Conservation (phyloP, 2,329 filamentous ascomycete species). For the Aspergillus costaricaensis region DNA sequence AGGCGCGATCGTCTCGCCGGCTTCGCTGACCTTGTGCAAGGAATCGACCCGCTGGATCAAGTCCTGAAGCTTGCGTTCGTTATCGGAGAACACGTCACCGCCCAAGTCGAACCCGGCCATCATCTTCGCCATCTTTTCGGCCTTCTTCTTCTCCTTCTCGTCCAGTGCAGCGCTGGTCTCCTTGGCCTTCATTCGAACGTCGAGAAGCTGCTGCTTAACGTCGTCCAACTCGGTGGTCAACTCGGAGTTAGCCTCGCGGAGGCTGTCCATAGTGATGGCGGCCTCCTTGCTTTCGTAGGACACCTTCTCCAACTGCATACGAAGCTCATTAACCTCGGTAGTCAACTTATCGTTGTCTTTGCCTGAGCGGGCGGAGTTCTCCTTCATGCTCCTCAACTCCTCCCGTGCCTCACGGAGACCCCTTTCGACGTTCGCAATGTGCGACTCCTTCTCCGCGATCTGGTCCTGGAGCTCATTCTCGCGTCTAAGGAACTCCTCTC, state of each 20-base stretch:
- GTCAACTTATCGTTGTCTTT: constrained; percentile 89
- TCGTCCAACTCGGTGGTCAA: constrained; percentile 90
- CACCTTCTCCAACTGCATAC: constrained; percentile 95
- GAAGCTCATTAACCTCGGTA: constrained; percentile 85
- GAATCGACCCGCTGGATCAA: constrained; percentile 81
- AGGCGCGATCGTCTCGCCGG: constrained; percentile 76
- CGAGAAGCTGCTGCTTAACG: constrained; percentile 90
- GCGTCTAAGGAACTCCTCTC: constrained; percentile 89
- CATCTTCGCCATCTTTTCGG: constrained; percentile 99
- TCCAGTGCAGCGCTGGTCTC: constrained; percentile 87
- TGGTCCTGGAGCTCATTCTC: constrained; percentile 98
- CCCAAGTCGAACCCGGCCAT: constrained; percentile 98
- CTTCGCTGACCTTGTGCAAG: constrained; percentile 72
- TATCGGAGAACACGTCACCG: constrained; percentile 88
- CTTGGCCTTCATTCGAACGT: constrained; percentile 95
- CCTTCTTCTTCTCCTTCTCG: constrained; percentile 98
- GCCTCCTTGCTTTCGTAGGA: constrained; percentile 96
- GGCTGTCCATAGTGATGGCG: constrained; percentile 93
- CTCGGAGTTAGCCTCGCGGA: constrained; percentile 94
- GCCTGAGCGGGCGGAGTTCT: constrained; percentile 77
- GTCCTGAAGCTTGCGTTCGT: constrained; percentile 80
- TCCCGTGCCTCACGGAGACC: constrained; percentile 79
- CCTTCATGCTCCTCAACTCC: constrained; percentile 80
- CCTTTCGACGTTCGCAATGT: constrained; percentile 77
- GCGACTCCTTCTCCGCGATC: constrained; percentile 86